A percentile compares a stretch with the other conserved stretches of the same genome.
phyloP scores from a whole-genome alignment of 768 basidiomycete genomes.

The Termitomyces sp. region DNA sequence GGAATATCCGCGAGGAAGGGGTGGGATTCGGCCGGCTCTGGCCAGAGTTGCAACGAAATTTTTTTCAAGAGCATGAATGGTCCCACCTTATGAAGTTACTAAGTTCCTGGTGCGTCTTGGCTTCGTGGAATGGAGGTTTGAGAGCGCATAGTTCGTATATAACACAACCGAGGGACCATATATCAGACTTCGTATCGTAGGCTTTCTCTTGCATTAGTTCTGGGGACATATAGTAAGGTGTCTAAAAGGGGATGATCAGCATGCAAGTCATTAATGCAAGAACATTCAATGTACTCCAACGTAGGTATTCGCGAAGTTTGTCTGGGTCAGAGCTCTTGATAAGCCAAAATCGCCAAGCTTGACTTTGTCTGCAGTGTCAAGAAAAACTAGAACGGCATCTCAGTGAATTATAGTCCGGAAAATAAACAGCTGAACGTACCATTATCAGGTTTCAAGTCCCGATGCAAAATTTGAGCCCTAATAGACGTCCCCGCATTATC shows the following conservation, averaged over 20 bases:
- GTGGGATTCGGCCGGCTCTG: constrained; percentile 85
- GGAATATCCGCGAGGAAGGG: constrained; percentile 81
- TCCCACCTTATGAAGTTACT: constrained; percentile 74
- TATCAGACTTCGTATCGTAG: constrained; percentile 97
- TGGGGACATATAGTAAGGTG: constrained; percentile 99
- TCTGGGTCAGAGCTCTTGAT: constrained; percentile 85
- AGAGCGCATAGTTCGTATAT: constrained; percentile 95
- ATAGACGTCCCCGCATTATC: constrained; percentile 46
- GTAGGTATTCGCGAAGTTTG: constrained; percentile 92
- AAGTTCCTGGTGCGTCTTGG: constrained; percentile 84
- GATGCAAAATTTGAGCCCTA: constrained; percentile 80
- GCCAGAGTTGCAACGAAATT: not conserved
- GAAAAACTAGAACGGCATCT: constrained; percentile 62
- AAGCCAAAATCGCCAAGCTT: constrained; percentile 98
- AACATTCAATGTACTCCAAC: constrained; percentile 71
- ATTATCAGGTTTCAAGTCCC: constrained; percentile 98
- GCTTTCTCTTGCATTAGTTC: constrained; percentile 97
- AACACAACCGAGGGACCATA: constrained; percentile 97
- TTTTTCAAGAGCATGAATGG: not conserved
- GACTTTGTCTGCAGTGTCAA: constrained; percentile 79
- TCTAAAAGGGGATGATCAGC: constrained; percentile 43
- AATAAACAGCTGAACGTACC: constrained; percentile 43
- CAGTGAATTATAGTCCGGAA: not conserved
- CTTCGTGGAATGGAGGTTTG: constrained; percentile 91
- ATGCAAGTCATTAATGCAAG: not conserved